phyloP scores from a whole-genome alignment of 2,329 filamentous ascomycete species.

The Apiospora rasikravindrae region DNA sequence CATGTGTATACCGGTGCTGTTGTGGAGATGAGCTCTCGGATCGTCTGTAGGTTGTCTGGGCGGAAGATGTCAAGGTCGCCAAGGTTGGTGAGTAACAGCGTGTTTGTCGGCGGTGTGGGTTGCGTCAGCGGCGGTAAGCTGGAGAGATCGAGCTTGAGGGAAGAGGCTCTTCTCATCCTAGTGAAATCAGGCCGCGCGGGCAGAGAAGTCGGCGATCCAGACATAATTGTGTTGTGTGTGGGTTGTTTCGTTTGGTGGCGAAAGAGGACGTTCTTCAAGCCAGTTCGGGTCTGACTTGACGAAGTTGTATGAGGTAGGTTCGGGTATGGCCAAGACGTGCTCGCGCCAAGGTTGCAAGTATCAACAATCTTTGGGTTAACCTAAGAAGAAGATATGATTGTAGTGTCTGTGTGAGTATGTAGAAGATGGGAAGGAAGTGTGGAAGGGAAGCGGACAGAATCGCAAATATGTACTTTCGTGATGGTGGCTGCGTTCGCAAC shows the following conservation, averaged over 20 bases:
- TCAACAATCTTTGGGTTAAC: background rate
- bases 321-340: background rate
- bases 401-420: conserved; percentile 5
- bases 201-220: conserved; percentile 34
- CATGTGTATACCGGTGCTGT: conserved; percentile 79
- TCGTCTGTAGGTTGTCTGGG: conserved; percentile 73
- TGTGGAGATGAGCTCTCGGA: conserved; percentile 71
- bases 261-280: background rate
- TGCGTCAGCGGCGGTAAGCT: conserved; percentile 70
- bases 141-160: conserved; percentile 74
- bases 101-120: conserved; percentile 81
- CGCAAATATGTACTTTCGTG: conserved; percentile 22
- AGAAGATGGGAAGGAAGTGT: conserved; percentile 3
- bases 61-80: conserved; percentile 75
- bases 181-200: conserved; percentile 41
- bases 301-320: background rate
- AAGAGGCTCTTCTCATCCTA: conserved; percentile 47
- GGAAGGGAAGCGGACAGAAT: background rate
- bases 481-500: conserved; percentile 24
- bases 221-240: conserved; percentile 21
- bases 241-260: conserved; percentile 9
- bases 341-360: background rate
- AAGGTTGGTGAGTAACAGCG: conserved; percentile 83
- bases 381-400: background rate
- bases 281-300: background rate